These are phyloP conservation scores for Bipolaris cookei DNA, from an alignment of 2,329 filamentous ascomycete genomes.

Conservation along the genomic window DNA sequence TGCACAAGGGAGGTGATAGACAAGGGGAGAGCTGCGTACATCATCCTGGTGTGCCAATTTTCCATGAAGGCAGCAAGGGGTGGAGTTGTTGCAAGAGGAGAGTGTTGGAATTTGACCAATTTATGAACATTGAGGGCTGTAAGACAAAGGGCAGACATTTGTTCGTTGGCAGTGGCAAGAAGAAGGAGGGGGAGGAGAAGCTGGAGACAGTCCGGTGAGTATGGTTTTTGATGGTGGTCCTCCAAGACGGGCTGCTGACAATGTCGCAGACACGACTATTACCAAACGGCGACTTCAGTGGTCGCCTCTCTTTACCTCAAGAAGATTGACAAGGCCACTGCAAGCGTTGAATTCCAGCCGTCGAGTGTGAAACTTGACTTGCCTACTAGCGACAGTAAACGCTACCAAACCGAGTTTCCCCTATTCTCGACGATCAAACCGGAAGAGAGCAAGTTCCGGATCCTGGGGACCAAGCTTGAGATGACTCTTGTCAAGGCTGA, in stretches of 20 bases:
- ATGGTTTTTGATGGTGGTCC: background rate
- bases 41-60: slow-evolving; percentile 89
- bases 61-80: slow-evolving; percentile 97
- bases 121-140: slow-evolving; percentile 94
- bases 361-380: slow-evolving; percentile 76
- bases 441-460: slow-evolving; percentile 75
- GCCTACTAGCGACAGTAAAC: slow-evolving; percentile 83
- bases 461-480: slow-evolving; percentile 90
- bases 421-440: slow-evolving; percentile 80
- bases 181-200: slow-evolving; percentile 76
- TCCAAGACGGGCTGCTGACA: slow-evolving; percentile 12
- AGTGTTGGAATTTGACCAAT: slow-evolving; percentile 96
- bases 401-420: slow-evolving; percentile 74
- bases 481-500: slow-evolving; percentile 75
- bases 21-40: slow-evolving; percentile 81
- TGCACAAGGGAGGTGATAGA: slow-evolving; percentile 61
- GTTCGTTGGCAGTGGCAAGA: slow-evolving; percentile 80
- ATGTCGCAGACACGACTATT: slow-evolving; percentile 77
- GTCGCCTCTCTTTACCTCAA: slow-evolving; percentile 95
- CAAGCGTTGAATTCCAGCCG: slow-evolving; percentile 72
- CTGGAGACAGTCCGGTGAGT: slow-evolving; percentile 75
- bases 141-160: slow-evolving; percentile 80
- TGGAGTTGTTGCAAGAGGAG: slow-evolving; percentile 96
- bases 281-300: slow-evolving; percentile 84
- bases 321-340: slow-evolving; percentile 86